Base-by-base conservation (phyloP, 768 basidiomycete species). In the Termitomyces sp. region DNA sequence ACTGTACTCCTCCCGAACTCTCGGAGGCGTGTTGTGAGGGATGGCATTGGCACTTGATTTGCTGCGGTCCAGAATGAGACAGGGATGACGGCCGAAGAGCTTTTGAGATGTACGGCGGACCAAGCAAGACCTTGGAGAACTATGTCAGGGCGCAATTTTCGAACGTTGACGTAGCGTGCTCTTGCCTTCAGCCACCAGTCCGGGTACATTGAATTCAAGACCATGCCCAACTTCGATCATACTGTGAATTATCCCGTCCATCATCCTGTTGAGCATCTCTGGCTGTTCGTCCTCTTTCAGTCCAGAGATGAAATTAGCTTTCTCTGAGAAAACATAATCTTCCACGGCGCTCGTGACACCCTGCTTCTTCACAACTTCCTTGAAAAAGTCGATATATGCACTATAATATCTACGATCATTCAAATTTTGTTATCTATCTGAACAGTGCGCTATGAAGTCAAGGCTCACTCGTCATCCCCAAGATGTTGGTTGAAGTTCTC, bases 151-250 rank as follows among this genome's bases (percentile, higher is more conserved):
- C 23, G 20, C 38, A 10, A 54, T 16, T 23, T 43, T 14, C 2
- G 18, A 20, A 23, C 10, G 0, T 20, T 23, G 20, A 35, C 16
- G 35, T 7, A 32, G 12, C 16, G 49, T 18, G 48, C 47, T 14
- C 48, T 30, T 55, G 86, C 88, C 88, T 74, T 90, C 87, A 1
- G 82, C 82, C 2, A 82, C 69, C 47, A 87, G 69, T 0, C 86
- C 88, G 6, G 81, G 78, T 23, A 86, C 59, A 3, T 67, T 74
- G 61, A 88, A 88, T 67, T 89, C 88, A 3, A 79, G 69, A 2
- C 86, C 87, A 68, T 83, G 82, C 16, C 85, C 87, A 2, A 72
- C 63, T 63, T 89, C 85, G 48, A 90, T 88, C 43, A 88, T 57
- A 0, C 88, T 84, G 64, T 91, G 88, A 4, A 13, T 23, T 23